phyloP scores from a whole-genome alignment of 805 yeast genomes.

The Ogataea pilisensis region DNA sequence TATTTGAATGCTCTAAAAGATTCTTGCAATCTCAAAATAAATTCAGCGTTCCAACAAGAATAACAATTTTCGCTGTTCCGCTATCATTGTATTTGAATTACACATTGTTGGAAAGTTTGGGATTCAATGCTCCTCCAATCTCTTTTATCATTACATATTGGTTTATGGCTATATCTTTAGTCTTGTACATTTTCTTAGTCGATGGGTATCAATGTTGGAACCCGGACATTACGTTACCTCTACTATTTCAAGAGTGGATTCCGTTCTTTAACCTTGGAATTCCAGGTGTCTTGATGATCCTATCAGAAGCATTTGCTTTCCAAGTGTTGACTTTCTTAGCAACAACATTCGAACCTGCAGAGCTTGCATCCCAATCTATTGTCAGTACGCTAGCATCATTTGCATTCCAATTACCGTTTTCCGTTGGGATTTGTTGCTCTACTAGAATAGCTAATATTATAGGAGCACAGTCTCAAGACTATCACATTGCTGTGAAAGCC shows the following conservation, averaged over 20 bases:
- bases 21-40: constrained; percentile 72
- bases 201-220: constrained; percentile 70
- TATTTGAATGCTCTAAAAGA: constrained; percentile 68
- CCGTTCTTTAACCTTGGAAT: constrained; percentile 42
- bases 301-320: constrained; percentile 54
- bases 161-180: constrained; percentile 55
- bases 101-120: constrained; percentile 56
- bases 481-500: constrained; percentile 36
- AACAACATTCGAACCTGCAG: constrained; percentile 43
- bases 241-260: constrained; percentile 39
- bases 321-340: constrained; percentile 49
- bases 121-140: constrained; percentile 68
- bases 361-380: constrained; percentile 50
- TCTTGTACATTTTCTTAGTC: constrained; percentile 48
- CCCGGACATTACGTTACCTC: constrained; percentile 16
- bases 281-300: constrained; percentile 53
- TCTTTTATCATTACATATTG: constrained; percentile 66
- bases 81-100: constrained; percentile 58
- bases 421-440: constrained; percentile 47
- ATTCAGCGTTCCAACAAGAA: constrained; percentile 71
- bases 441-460: constrained; percentile 52
- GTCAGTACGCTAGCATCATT: constrained; percentile 46
- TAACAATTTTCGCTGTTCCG: constrained; percentile 64
- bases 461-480: constrained; percentile 40
- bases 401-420: constrained; percentile 49